phyloP scores from a whole-genome alignment of 495 filamentous ascomycete genomes.

The Aspergillus incahuasiensis region DNA sequence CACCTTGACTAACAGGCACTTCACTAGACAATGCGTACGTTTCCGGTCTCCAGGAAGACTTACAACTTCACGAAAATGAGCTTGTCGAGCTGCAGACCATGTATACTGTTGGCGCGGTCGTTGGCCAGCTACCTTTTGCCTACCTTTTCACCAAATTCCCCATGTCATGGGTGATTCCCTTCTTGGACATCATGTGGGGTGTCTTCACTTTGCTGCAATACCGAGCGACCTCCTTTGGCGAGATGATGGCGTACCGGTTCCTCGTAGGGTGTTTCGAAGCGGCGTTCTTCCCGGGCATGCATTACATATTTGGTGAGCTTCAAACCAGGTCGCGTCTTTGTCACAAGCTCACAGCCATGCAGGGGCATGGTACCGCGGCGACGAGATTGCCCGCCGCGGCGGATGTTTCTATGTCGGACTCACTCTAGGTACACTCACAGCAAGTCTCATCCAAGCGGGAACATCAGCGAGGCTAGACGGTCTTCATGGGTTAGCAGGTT shows the following conservation, averaged over 20 bases:
- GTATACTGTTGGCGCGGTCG: conserved; percentile 43
- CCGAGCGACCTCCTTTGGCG: conserved; percentile 29
- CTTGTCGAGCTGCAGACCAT: conserved; percentile 13
- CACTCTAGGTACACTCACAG: conserved; percentile 45
- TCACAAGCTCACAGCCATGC: not conserved
- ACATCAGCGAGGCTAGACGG: conserved; percentile 40
- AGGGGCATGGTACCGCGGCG: conserved; percentile 29
- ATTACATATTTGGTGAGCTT: conserved; percentile 49
- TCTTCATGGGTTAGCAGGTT: conserved; percentile 43
- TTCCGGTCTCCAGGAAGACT: conserved; percentile 9
- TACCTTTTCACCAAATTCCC: conserved; percentile 48
- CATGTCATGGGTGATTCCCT: conserved; percentile 43
- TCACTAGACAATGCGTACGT: conserved; percentile 14
- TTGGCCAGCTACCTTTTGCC: conserved; percentile 47
- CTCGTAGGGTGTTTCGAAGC: conserved; percentile 72
- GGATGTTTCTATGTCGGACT: conserved; percentile 47
- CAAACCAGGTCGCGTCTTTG: conserved; percentile 14
- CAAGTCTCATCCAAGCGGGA: conserved; percentile 48
- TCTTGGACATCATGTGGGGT: conserved; percentile 39
- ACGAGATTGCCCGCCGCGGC: conserved; percentile 42
- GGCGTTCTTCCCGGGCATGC: conserved; percentile 43
- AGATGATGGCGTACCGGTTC: conserved; percentile 60
- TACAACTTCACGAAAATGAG: conserved; percentile 8
- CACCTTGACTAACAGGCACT: not conserved
- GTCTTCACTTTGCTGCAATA: conserved; percentile 46